Evolutionary conservation across 176 grass and related monocot genomes (phyloP).

Genomic region (Eleusine indica): DNA sequence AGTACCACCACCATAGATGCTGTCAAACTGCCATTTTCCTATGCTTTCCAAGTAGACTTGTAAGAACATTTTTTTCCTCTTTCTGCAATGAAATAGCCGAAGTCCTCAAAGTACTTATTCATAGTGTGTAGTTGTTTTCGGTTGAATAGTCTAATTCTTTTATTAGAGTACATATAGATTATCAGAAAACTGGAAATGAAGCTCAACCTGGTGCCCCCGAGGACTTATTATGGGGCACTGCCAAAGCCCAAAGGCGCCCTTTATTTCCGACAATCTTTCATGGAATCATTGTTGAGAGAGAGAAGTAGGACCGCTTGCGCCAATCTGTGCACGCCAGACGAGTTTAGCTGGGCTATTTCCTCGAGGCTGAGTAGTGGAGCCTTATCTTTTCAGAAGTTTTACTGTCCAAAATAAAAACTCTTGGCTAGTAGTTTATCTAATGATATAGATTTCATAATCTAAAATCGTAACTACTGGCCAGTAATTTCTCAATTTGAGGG

Average conservation of each 20-base stretch:
- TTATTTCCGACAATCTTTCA: not conserved
- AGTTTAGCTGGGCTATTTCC: conserved; percentile 39
- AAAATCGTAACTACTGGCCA: too few species aligned
- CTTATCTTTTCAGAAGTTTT: conserved; percentile 19
- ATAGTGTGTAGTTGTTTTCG: not conserved
- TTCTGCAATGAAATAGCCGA: not conserved
- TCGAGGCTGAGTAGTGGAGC: conserved; percentile 40
- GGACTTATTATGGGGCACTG: not conserved
- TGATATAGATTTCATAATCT: too few species aligned
- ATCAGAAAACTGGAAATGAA: not conserved
- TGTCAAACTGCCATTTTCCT: conserved; percentile 23
- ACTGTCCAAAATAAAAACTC: too few species aligned
- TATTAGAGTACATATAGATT: not conserved
- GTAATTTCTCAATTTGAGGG: too few species aligned
- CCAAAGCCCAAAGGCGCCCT: not conserved
- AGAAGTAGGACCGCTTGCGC: conserved; percentile 34
- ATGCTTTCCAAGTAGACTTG: conserved; percentile 33
- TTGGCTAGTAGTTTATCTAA: too few species aligned
- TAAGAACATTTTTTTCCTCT: not conserved
- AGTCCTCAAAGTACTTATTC: not conserved
- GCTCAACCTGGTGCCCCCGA: conserved; percentile 6
- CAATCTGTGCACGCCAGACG: conserved; percentile 36
- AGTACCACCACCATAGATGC: conserved; percentile 26
- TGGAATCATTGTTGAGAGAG: not conserved
- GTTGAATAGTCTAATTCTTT: not conserved